These are phyloP conservation scores for Trypanosoma platydactyli DNA, from an alignment of 208 protist genomes.

Conservation along the genomic window DNA sequence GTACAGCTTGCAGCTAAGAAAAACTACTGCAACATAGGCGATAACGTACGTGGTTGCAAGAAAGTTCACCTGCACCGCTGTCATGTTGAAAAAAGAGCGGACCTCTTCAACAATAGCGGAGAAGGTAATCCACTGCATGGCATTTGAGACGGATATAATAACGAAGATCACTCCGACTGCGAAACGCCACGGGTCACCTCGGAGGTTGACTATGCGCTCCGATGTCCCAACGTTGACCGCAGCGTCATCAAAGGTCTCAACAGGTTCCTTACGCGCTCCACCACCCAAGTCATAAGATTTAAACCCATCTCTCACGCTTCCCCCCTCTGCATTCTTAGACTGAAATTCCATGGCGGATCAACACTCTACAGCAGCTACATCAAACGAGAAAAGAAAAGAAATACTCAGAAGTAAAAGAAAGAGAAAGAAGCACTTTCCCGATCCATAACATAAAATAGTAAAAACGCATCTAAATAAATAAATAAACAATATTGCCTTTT, in stretches of 20 bases:
- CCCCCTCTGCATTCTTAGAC: not conserved
- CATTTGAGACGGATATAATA: constrained; percentile 63
- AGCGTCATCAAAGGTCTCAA: no score
- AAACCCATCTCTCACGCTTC: not conserved
- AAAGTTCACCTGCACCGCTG: constrained; percentile 59
- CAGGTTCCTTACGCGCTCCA: no score
- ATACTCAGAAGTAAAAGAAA: no score
- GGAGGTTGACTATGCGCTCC: constrained; percentile 2
- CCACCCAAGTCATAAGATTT: no score
- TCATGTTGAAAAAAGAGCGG: constrained; percentile 58
- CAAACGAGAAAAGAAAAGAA: no score
- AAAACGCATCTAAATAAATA: no score
- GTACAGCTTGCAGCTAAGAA: constrained; percentile 82
- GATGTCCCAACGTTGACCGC: no score
- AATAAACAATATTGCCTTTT: no score
- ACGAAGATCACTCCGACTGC: constrained; percentile 50
- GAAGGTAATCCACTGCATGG: constrained; percentile 79
- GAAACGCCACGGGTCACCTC: constrained; percentile 56
- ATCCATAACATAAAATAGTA: no score
- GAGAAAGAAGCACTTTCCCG: no score
- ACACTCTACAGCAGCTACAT: no score
- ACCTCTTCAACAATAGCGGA: constrained; percentile 56
- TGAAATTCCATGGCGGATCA: not conserved
- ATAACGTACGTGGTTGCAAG: constrained; percentile 79
- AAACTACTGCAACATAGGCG: constrained; percentile 70